phyloP scores from a whole-genome alignment of 2,329 filamentous ascomycete species.

The Didymella lethalis region DNA sequence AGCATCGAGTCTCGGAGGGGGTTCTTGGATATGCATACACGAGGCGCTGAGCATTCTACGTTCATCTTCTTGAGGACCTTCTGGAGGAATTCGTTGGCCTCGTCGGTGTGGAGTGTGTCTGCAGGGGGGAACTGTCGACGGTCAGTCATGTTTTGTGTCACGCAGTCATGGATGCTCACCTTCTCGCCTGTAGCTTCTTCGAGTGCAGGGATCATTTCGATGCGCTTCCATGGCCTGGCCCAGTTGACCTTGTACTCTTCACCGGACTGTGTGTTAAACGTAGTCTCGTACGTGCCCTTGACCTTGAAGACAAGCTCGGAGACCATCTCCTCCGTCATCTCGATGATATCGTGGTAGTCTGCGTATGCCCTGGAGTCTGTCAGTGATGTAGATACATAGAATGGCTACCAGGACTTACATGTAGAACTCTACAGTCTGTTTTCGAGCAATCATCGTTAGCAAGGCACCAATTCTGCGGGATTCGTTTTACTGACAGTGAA shows the following conservation, averaged over 20 bases:
- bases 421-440: slow-evolving; percentile 92
- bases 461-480: too few species aligned
- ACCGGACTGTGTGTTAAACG: slow-evolving; percentile 84
- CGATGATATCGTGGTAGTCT: slow-evolving; percentile 82
- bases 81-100: slow-evolving; percentile 84
- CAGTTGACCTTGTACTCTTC: slow-evolving; percentile 94
- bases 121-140: slow-evolving; percentile 76
- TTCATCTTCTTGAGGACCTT: slow-evolving; percentile 84
- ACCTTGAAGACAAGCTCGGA: slow-evolving; percentile 87
- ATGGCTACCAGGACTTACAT: slow-evolving; percentile 49
- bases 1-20: background rate
- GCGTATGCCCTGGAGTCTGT: slow-evolving; percentile 59
- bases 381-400: too few species aligned
- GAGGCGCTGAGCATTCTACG: slow-evolving; percentile 85
- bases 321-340: slow-evolving; percentile 91
- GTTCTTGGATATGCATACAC: slow-evolving; percentile 48
- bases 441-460: too few species aligned
- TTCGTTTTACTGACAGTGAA: too few species aligned
- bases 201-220: slow-evolving; percentile 94
- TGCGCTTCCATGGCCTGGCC: slow-evolving; percentile 89
- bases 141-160: background rate
- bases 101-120: slow-evolving; percentile 86
- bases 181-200: slow-evolving; percentile 91
- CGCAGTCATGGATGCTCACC: background rate
- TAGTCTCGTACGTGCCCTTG: slow-evolving; percentile 72